Percentiles rank a stretch among this genome's conserved stretches.
These are phyloP conservation scores for Thraustochytrium striatum DNA, from an alignment of 352 stramenopile species.

Conservation along the genomic window DNA sequence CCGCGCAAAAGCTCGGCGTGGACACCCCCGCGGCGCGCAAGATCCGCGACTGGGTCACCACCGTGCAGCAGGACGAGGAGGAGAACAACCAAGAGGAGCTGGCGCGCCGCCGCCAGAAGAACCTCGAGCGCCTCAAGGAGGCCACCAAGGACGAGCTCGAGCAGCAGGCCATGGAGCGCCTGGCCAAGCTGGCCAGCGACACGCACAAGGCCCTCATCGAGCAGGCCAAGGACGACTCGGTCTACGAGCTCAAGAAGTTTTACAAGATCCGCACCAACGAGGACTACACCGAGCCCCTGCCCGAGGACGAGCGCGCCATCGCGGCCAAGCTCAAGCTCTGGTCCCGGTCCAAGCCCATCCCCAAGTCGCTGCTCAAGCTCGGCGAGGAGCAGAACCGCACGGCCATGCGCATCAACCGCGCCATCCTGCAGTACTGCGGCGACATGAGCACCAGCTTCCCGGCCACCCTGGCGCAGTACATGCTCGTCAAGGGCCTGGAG, in stretches of 20 bases:
- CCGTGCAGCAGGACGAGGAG: conserved; percentile 23
- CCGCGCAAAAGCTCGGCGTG: conserved; percentile 38
- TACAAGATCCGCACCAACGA: conserved; percentile 56
- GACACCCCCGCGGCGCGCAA: conserved; percentile 2
- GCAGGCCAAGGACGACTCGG: conserved; percentile 1
- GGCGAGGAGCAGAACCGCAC: conserved; percentile 56
- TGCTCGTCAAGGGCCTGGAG: conserved; percentile 81
- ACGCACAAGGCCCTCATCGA: conserved; percentile 18
- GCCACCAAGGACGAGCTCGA: conserved; percentile 47
- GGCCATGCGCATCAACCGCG: conserved; percentile 79
- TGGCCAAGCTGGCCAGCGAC: conserved; percentile 1
- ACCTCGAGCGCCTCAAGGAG: conserved; percentile 25
- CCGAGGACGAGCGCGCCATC: conserved; percentile 59
- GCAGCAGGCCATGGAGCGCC: conserved; percentile 2
- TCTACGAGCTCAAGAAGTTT: conserved; percentile 58
- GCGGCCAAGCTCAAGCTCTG: conserved; percentile 60
- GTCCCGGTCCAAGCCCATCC: conserved; percentile 57
- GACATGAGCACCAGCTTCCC: conserved; percentile 87
- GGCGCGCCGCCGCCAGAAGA: neutral
- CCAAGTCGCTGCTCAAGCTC: conserved; percentile 61
- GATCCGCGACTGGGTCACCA: conserved; percentile 36
- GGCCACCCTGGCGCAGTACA: conserved; percentile 85
- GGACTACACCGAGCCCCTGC: conserved; percentile 58
- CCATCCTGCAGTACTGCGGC: conserved; percentile 86
- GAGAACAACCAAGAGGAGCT: conserved; percentile 23